A percentile compares a stretch with the other conserved stretches of the same genome.
These are phyloP conservation scores for Metschnikowia anglica DNA, from an alignment of 805 yeast species.

Conservation along the genomic window DNA sequence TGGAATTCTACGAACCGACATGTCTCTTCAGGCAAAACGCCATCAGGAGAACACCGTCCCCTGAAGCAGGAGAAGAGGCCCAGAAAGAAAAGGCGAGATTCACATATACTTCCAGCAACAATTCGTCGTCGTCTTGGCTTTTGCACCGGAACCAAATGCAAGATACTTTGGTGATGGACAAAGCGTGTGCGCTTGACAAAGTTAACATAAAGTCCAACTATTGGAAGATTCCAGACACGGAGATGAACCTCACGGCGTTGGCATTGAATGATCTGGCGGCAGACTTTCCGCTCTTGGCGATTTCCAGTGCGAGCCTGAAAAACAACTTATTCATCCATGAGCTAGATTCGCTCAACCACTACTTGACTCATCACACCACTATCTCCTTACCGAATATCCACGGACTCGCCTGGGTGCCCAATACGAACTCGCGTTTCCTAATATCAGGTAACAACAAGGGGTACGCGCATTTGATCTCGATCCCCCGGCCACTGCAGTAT, in stretches of 20 bases:
- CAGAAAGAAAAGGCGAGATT: constrained; percentile 16
- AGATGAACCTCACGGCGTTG: constrained; percentile 47
- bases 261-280: constrained; percentile 24
- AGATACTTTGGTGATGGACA: constrained; percentile 38
- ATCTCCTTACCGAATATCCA: constrained; percentile 56
- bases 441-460: constrained; percentile 81
- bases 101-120: constrained; percentile 8
- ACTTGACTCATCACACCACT: constrained; percentile 57
- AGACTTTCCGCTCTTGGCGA: constrained; percentile 46
- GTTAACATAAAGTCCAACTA: constrained; percentile 44
- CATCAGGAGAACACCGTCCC: constrained; percentile 19
- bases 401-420: constrained; percentile 53
- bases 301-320: constrained; percentile 47
- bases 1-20: constrained; percentile 40
- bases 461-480: constrained; percentile 63
- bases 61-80: constrained; percentile 8
- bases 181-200: constrained; percentile 42
- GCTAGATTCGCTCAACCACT: constrained; percentile 38
- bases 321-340: constrained; percentile 54
- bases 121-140: constrained; percentile 29
- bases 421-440: constrained; percentile 36
- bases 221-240: constrained; percentile 46
- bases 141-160: constrained; percentile 26
- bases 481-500: constrained; percentile 43
- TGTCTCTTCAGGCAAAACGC: constrained; percentile 44